Conservation (phyloP, 73 alveolate species). For the Tetrahymena borealis region DNA sequence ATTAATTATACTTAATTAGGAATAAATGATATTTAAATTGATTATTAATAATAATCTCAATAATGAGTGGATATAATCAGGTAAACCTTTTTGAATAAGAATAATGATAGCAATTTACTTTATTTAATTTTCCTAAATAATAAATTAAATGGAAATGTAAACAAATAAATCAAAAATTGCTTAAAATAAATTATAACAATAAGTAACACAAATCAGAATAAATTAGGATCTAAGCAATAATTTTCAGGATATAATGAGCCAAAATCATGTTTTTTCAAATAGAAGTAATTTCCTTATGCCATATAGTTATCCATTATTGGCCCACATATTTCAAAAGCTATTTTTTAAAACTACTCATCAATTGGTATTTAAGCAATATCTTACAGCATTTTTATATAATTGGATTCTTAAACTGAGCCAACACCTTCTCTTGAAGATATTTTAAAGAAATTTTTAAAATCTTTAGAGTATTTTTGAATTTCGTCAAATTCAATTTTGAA, state of each 20-base stretch:
- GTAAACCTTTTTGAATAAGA: too few species aligned
- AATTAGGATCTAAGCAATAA: neutral
- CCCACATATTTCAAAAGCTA: neutral
- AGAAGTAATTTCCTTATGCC: neutral
- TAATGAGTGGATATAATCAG: too few species aligned
- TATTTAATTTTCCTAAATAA: too few species aligned
- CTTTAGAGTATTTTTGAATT: neutral
- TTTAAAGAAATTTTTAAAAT: neutral
- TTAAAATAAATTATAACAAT: too few species aligned
- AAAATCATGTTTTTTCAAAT: neutral
- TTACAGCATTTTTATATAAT: neutral
- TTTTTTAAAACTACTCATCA: neutral
- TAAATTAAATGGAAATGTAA: too few species aligned
- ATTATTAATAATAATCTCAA: too few species aligned
- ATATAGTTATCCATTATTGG: neutral
- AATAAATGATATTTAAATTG: too few species aligned
- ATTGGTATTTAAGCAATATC: neutral
- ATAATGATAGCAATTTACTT: too few species aligned
- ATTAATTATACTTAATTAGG: too few species aligned
- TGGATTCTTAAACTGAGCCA: neutral
- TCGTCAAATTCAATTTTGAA: neutral
- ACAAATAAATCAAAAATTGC: too few species aligned
- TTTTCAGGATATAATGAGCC: neutral
- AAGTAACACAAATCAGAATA: neutral
- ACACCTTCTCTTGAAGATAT: neutral